Evolutionary conservation across 1,139 yeast genomes (phyloP), one percentile per base, ranked within the genome.

Genomic region (Geotrichum australiense): DNA sequence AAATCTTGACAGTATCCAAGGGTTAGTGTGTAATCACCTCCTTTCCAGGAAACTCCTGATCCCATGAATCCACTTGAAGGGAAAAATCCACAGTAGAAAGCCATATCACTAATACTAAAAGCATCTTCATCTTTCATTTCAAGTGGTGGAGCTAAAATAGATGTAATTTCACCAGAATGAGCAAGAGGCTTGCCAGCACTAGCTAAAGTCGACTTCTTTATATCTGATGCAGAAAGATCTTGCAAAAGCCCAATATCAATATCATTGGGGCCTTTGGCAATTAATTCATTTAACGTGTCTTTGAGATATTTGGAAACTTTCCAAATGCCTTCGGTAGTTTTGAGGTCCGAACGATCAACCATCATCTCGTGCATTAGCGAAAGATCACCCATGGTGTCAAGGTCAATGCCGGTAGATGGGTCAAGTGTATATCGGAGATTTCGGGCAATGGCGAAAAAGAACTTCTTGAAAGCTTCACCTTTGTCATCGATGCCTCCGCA

Each of bases 401-500:
- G 15, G 6, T 26, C 14, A 26, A 26, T 16, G 15, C 30, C 30
- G 14, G 30, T 7, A 5, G 12, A 7, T 5, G 11, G 7, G 5
- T 6, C 30, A 26, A 26, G 30, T 23, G 11, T 23, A 26, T 6
- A 26, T 6, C 30, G 30, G 6, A 26, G n/a, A n/a, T 26, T 26
- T 7, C 30, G 7, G 6, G 30, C 30, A 10, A 31, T 10, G 12
- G 24, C 11, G 11, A 16, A 28, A 7, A 19, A 8, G 15, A 39
- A 28, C 20, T 23, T 39, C 19, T 30, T 7, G 19, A 19, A 33
- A 12, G 35, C 32, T 10, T 32, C 12, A 5, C 37, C 42, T 8
- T 38, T 18, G 6, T 18, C 3, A 25, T 38, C 37, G 2, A 38
- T 18, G 7, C 41, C 41, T n/a, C 41, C 41, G 12, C 27, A 38